Conservation (phyloP, 371 early-diverging fungal genomes). For the Parasitella parasitica region DNA sequence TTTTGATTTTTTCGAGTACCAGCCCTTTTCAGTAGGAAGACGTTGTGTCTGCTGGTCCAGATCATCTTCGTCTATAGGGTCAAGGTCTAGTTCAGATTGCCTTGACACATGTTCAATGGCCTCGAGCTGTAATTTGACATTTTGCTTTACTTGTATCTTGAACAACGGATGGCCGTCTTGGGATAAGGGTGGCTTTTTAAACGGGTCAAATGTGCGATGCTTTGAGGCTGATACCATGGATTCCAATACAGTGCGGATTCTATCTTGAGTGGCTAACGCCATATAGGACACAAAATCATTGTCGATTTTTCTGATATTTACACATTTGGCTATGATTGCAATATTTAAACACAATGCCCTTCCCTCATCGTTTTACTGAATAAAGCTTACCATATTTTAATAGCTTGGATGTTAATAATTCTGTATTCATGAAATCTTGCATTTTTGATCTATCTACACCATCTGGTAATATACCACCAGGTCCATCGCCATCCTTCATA, state of each 20-base stretch:
- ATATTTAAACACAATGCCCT: too few relatives aligned
- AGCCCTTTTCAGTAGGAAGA: conserved; percentile 1
- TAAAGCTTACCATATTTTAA: conserved; percentile 40
- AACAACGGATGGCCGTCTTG: conserved; percentile 60
- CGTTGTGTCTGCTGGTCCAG: conserved; percentile 25
- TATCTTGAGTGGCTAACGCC: conserved; percentile 71
- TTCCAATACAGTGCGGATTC: conserved; percentile 63
- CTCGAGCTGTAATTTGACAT: conserved; percentile 66
- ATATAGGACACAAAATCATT: conserved; percentile 69
- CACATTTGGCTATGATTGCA: conserved; percentile 28
- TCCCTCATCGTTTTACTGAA: too few relatives aligned
- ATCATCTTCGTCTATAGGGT: conserved; percentile 51
- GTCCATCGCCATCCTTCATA: conserved; percentile 40
- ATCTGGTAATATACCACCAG: conserved; percentile 21
- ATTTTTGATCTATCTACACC: conserved; percentile 52
- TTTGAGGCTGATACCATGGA: conserved; percentile 70
- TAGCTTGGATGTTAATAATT: conserved; percentile 38
- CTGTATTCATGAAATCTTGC: conserved; percentile 60
- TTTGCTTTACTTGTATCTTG: conserved; percentile 65
- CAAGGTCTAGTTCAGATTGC: conserved; percentile 53
- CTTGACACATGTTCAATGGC: conserved; percentile 71
- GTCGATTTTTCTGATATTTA: conserved; percentile 54
- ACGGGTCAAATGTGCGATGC: conserved; percentile 69
- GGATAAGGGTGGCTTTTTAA: conserved; percentile 57
- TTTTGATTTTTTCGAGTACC: conserved; percentile 18